Evolutionary conservation across 2,329 filamentous ascomycete genomes (phyloP).

Genomic region (Aspergillus sp.): DNA sequence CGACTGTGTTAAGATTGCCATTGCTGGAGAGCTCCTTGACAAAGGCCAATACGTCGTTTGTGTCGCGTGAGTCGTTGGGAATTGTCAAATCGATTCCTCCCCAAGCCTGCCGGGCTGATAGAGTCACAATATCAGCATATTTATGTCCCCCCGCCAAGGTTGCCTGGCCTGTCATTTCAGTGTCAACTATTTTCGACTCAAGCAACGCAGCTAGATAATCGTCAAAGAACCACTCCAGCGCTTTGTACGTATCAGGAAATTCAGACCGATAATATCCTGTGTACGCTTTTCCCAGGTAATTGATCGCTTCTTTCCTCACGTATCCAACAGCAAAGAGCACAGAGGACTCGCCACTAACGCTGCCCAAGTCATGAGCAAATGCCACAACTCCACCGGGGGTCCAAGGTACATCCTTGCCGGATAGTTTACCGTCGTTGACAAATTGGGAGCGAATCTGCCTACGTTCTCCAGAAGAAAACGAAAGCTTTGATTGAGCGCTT

Average conservation of each 20-base stretch:
- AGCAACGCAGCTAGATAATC: slow-evolving; percentile 44
- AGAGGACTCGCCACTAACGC: slow-evolving; percentile 30
- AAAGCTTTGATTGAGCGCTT: slow-evolving; percentile 30
- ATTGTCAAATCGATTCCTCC: slow-evolving; percentile 48
- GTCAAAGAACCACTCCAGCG: slow-evolving; percentile 45
- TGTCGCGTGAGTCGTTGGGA: slow-evolving; percentile 38
- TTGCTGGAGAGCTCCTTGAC: slow-evolving; percentile 52
- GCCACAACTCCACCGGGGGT: slow-evolving; percentile 38
- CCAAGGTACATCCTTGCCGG: slow-evolving; percentile 30
- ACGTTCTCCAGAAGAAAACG: slow-evolving; percentile 36
- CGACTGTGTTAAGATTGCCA: slow-evolving; percentile 50
- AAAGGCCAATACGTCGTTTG: slow-evolving; percentile 40
- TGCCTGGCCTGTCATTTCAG: slow-evolving; percentile 33
- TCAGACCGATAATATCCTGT: slow-evolving; percentile 46
- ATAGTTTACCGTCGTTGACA: slow-evolving; percentile 35
- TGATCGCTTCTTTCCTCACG: slow-evolving; percentile 45
- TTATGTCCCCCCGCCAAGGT: slow-evolving; percentile 40
- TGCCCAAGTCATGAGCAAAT: slow-evolving; percentile 46
- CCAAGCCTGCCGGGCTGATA: slow-evolving; percentile 49
- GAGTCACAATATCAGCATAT: slow-evolving; percentile 48
- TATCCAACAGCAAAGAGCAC: slow-evolving; percentile 50
- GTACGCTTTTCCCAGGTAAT: slow-evolving; percentile 46
- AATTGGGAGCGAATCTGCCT: slow-evolving; percentile 38
- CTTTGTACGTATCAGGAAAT: slow-evolving; percentile 38
- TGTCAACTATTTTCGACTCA: slow-evolving; percentile 41